Base-by-base conservation (phyloP, 2,329 filamentous ascomycete species). In the Fusarium poae region DNA sequence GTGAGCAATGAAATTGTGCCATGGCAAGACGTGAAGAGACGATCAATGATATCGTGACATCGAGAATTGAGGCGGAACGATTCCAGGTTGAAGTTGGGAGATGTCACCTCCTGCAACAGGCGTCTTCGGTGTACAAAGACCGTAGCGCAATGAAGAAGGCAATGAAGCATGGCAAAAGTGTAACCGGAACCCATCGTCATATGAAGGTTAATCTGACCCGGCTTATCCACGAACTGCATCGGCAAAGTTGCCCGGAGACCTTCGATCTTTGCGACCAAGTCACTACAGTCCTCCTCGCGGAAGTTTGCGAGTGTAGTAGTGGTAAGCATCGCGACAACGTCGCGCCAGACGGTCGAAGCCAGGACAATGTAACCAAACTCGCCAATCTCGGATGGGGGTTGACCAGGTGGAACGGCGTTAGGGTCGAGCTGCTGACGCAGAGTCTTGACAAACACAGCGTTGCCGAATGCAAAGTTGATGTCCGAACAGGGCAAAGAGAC, bases 101-200 rank as follows among this genome's bases (percentile, higher is more conserved):
- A 80, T 3, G 84, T 86, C 18, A 89, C 86, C 35, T 85, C 81
- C 73, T 89, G 86, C 43, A 89, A 79, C 39, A 89, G 84, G 49
- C 85, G 83, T 25, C 87, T 85, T 11, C 87, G 85, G 73, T 88
- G 86, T 46, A 88, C 84, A 75, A 89, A 88, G 66, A 89, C 85
- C 29, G 85, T 86, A 12, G 86, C 85, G 71, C 86, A 88, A 74
- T 89, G 86, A 21, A 89, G 80, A 23, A 89, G 82, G 58, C 85
- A 88, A 76, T 89, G 87, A 51, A 89, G 82, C 85, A 89, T 87
- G 65, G 87, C 86, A 73, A 87, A 89, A 0, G 86, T 88, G 71
- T 86, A 87, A 57, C 87, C 87, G 44, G 86, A 88, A 35, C 87
- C 87, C 87, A 89, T 89, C 21, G 87, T 88, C 73, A 89, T 88